Base-by-base conservation (phyloP, 2,329 filamentous ascomycete genomes). In the Ceratocystis harringtonii region DNA sequence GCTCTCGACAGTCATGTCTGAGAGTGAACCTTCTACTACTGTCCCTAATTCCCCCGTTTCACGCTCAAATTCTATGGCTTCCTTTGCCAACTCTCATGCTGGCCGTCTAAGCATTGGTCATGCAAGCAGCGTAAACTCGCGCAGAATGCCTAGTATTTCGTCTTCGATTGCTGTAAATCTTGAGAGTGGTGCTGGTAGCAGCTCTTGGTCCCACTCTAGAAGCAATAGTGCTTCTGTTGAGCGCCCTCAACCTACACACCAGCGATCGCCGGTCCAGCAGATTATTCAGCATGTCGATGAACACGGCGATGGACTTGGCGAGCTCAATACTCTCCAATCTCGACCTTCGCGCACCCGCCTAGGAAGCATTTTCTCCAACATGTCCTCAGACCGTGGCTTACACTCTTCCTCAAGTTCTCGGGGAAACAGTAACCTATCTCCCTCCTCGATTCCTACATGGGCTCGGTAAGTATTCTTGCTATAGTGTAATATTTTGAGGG, bases 1-100 rank as follows among this genome's bases (percentile, higher is more conserved):
- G 72, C 76, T 86, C 52, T 86, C 84, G 48, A 84, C 83, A 57
- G 83, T 86, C 68, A 76, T 80, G 73, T 86, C 84, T 43, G 84
- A 84, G 71, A 82, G 81, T 71, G 84, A 86, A 68, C 77, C 74
- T 55, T 77, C 74, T 44, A 84, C 79, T 10, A 63, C 66, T 4
- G 63, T 60, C 5, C 66, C 66, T 19, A 63, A 67, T 70, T 75
- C 79, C 41, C 76, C 76, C 48, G 76, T 74, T 17, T 82, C 81
- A 25, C 78, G 78, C 12, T 68, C 64, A 1, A 58, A 60, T 30
- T 81, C 79, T 4, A 71, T 75, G 5, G 70, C 75, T 7, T 79
- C 78, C 28, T 72, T 72, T 22, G 71, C 74, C 44, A 78, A 77
- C 30, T 63, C 65, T 15, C 75, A 80, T 62, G 75, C 78, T 10